phyloP scores from a whole-genome alignment of 495 filamentous ascomycete species.

The Hypoxylon lienhwacheense region DNA sequence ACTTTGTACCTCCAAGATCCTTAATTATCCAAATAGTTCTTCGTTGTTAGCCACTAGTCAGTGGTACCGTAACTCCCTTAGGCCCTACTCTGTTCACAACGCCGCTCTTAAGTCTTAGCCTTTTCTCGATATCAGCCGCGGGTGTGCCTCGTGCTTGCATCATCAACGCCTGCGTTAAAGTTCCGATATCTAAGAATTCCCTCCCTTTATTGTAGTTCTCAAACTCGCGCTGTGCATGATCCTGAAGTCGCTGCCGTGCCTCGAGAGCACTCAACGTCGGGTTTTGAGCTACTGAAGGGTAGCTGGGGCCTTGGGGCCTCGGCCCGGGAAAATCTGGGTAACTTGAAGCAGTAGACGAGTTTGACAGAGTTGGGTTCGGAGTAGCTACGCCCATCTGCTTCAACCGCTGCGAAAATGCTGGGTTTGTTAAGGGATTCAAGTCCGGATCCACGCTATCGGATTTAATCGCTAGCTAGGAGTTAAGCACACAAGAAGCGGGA shows the following conservation, averaged over 20 bases:
- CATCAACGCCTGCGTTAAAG: conserved; percentile 41
- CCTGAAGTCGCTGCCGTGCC: conserved; percentile 42
- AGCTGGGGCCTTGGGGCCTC: conserved; percentile 25
- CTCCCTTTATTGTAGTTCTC: conserved; percentile 38
- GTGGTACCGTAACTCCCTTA: conserved; percentile 32
- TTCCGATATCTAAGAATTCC: conserved; percentile 47
- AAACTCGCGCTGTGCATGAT: conserved; percentile 43
- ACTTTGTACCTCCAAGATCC: neutral
- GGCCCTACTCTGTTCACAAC: conserved; percentile 45
- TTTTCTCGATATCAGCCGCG: conserved; percentile 42
- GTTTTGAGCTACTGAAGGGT: conserved; percentile 40
- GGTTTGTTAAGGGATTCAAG: conserved; percentile 29
- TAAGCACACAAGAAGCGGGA: neutral
- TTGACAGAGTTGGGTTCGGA: conserved; percentile 51
- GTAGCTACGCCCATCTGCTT: conserved; percentile 51
- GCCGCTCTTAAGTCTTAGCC: conserved; percentile 43
- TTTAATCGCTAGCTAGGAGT: conserved; percentile 33
- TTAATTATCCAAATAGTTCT: no score
- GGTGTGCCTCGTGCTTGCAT: conserved; percentile 39
- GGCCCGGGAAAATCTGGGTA: conserved; percentile 15
- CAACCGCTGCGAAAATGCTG: conserved; percentile 46
- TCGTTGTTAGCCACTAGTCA: no score
- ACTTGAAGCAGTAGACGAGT: conserved; percentile 46
- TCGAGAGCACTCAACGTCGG: conserved; percentile 47
- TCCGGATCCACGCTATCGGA: conserved; percentile 38